phyloP scores from a whole-genome alignment of 306 rosid species.

The Fagus sylvatica region DNA sequence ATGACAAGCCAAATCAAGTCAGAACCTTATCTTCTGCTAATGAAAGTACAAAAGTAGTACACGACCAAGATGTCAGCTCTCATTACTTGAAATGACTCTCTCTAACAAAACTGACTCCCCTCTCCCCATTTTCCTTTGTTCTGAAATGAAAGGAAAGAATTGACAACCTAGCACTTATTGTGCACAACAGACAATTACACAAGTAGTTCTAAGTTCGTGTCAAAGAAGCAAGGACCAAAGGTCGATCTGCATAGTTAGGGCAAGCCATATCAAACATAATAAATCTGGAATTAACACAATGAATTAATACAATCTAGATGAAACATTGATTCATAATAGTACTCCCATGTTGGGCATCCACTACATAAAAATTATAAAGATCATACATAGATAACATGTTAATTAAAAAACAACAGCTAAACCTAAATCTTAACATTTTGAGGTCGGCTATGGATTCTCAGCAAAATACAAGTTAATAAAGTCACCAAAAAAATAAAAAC shows the following conservation, averaged over 20 bases:
- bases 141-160: neutral
- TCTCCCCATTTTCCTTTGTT: neutral
- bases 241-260: neutral
- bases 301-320: neutral
- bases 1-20: neutral
- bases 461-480: neutral
- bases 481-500: neutral
- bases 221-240: neutral
- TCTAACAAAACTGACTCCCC: neutral
- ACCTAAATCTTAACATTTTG: no score
- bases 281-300: neutral
- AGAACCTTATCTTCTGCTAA: neutral
- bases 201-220: neutral
- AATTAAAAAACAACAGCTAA: neutral
- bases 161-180: neutral
- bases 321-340: neutral
- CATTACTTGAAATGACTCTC: neutral
- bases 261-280: neutral
- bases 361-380: neutral
- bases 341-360: neutral
- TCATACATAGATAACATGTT: neutral
- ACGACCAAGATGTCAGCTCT: neutral
- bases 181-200: neutral
- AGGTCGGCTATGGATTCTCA: no score
- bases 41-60: neutral